A percentile compares a stretch with the other conserved stretches of the same genome.
phyloP scores from a whole-genome alignment of 2,329 filamentous ascomycete genomes.

The Xylaria sp. region DNA sequence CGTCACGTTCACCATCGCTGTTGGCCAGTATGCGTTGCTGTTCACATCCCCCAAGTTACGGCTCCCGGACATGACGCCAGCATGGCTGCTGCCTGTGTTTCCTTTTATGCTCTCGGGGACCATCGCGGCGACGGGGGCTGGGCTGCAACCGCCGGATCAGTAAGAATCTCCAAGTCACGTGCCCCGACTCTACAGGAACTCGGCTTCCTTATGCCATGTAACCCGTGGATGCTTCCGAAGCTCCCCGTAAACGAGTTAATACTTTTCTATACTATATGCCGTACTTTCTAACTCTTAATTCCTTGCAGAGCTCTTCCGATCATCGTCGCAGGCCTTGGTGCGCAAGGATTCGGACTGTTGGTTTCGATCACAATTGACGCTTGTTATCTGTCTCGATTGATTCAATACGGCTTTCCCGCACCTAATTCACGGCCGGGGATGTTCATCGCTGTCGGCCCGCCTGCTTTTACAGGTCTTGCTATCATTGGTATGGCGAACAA shows the following conservation, averaged over 20 bases:
- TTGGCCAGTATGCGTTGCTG: conserved; percentile 46
- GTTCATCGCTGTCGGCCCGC: conserved; percentile 58
- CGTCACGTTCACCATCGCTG: conserved; percentile 45
- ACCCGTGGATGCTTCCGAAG: no score
- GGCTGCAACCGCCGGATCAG: conserved; percentile 39
- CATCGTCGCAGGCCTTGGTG: conserved; percentile 49
- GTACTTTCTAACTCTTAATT: no score
- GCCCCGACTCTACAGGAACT: no score
- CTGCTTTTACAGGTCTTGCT: conserved; percentile 50
- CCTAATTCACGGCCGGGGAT: conserved; percentile 46
- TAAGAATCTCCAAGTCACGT: no score
- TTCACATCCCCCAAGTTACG: conserved; percentile 46
- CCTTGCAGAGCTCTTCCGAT: conserved; percentile 49
- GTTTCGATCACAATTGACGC: conserved; percentile 52
- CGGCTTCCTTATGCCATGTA: no score
- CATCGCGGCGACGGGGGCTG: conserved; percentile 42
- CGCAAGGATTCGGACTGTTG: conserved; percentile 53
- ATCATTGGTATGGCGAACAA: conserved; percentile 52
- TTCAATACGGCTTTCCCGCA: conserved; percentile 49
- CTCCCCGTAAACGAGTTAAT: no score
- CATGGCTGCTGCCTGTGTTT: conserved; percentile 45
- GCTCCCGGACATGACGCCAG: conserved; percentile 46
- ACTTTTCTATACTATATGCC: no score
- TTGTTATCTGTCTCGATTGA: conserved; percentile 49
- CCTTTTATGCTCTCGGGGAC: conserved; percentile 44